Evolutionary conservation across 257 asterid genomes (phyloP).

Genomic region (Handroanthus guayacan): DNA sequence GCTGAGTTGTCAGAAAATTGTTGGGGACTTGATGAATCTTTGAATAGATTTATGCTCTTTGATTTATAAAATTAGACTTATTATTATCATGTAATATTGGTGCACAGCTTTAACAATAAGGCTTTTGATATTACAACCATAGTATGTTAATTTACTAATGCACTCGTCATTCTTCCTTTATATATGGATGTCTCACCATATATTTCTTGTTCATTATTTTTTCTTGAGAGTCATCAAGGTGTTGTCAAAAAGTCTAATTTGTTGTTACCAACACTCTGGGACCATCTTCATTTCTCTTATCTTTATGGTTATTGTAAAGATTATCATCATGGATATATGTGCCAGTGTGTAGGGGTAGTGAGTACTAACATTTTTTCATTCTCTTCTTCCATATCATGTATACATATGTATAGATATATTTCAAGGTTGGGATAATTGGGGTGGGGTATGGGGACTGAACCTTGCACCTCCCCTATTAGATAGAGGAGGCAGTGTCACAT

Average conservation of each 20-base stretch:
- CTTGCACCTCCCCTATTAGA: too few species aligned
- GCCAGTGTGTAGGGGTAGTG: neutral
- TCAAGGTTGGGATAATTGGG: too few species aligned
- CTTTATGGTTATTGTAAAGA: constrained; percentile 7
- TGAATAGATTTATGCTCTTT: neutral
- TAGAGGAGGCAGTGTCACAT: too few species aligned
- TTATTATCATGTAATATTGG: neutral
- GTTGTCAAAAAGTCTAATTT: neutral
- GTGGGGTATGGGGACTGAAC: too few species aligned
- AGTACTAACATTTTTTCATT: too few species aligned
- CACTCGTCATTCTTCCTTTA: constrained; percentile 11
- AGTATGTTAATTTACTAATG: too few species aligned
- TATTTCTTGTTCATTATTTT: neutral
- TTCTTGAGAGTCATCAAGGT: neutral
- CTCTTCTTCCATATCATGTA: too few species aligned
- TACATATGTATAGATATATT: too few species aligned
- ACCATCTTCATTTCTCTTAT: neutral
- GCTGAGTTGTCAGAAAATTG: constrained; percentile 4
- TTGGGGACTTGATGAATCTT: neutral
- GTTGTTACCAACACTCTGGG: neutral
- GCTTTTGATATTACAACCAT: constrained; percentile 22
- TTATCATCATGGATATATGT: constrained; percentile 15
- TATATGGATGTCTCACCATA: constrained; percentile 9
- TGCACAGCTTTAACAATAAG: neutral
- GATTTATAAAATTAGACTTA: neutral